Evolutionary conservation across 148 eudicot species (phyloP).

Genomic region (Amaranthus cruentus): DNA sequence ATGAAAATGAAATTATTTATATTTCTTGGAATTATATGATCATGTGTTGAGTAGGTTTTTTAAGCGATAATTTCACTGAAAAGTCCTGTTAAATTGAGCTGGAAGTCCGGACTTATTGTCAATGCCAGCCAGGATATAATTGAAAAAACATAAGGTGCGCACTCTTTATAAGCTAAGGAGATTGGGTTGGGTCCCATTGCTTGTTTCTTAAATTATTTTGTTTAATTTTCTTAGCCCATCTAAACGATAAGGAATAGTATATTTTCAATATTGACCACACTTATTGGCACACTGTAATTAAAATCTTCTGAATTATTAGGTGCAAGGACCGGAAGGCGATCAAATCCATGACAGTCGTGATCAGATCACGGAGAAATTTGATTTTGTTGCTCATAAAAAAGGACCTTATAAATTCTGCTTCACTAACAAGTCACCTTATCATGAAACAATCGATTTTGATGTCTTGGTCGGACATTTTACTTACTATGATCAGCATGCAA

Average conservation of each 20-base stretch:
- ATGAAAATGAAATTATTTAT: neutral
- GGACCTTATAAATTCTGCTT: conserved; percentile 84
- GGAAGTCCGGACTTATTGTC: no score
- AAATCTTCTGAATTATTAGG: conserved; percentile 35
- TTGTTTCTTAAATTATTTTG: no score
- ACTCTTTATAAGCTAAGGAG: no score
- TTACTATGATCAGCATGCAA: conserved; percentile 83
- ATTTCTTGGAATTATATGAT: neutral
- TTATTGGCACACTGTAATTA: conserved; percentile 8
- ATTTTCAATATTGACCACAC: no score
- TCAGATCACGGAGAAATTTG: conserved; percentile 69
- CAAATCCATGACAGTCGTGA: conserved; percentile 65
- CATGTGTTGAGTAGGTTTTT: no score
- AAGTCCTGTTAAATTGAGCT: no score
- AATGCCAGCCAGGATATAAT: no score
- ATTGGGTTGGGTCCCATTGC: no score
- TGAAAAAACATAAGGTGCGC: no score
- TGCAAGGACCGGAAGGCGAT: conserved; percentile 73
- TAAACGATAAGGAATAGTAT: no score
- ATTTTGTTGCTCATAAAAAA: conserved; percentile 65
- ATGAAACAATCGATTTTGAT: conserved; percentile 91
- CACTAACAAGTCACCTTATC: conserved; percentile 82
- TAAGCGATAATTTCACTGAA: no score
- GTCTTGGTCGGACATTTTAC: conserved; percentile 70
- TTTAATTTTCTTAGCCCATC: no score